phyloP scores from a whole-genome alignment of 148 eudicot genomes.

The Camellia japonica region DNA sequence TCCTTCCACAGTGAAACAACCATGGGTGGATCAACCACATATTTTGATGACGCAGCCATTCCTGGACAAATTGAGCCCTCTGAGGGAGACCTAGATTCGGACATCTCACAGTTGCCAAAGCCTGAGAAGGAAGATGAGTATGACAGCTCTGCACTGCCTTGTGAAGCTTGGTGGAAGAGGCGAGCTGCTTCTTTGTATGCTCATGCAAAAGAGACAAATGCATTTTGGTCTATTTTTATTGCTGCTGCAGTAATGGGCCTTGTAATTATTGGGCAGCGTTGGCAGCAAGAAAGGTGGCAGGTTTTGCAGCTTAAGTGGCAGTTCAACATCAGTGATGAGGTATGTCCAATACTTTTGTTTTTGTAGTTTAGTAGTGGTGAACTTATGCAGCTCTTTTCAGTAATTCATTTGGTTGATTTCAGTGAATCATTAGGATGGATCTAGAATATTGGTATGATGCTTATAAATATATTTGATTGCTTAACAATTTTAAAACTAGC shows the following conservation, averaged over 20 bases:
- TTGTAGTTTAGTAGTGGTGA: not conserved
- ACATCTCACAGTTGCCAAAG: conserved; percentile 23
- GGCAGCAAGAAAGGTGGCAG: conserved; percentile 81
- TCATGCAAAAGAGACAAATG: conserved; percentile 77
- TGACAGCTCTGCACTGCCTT: conserved; percentile 57
- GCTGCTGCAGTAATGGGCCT: conserved; percentile 96
- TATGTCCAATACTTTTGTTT: conserved; percentile 15
- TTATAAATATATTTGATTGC: not conserved
- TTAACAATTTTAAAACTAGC: not conserved
- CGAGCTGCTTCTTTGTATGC: conserved; percentile 55
- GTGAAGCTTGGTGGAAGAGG: conserved; percentile 86
- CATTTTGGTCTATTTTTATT: conserved; percentile 77
- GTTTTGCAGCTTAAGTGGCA: conserved; percentile 68
- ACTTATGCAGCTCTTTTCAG: not conserved
- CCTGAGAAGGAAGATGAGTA: conserved; percentile 34
- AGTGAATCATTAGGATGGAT: not conserved
- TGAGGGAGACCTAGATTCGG: conserved; percentile 34
- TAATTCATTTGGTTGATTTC: not conserved
- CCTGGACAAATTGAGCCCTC: conserved; percentile 40
- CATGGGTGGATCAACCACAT: conserved; percentile 22
- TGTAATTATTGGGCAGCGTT: conserved; percentile 70
- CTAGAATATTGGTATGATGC: not conserved
- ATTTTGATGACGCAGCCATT: conserved; percentile 30
- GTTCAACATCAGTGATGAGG: conserved; percentile 56
- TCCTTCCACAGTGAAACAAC: conserved; percentile 28